Evolutionary conservation across 2,329 filamentous ascomycete genomes (phyloP), one percentile per base, ranked within the genome.

Genomic region (Ophiocordyceps sinensis): DNA sequence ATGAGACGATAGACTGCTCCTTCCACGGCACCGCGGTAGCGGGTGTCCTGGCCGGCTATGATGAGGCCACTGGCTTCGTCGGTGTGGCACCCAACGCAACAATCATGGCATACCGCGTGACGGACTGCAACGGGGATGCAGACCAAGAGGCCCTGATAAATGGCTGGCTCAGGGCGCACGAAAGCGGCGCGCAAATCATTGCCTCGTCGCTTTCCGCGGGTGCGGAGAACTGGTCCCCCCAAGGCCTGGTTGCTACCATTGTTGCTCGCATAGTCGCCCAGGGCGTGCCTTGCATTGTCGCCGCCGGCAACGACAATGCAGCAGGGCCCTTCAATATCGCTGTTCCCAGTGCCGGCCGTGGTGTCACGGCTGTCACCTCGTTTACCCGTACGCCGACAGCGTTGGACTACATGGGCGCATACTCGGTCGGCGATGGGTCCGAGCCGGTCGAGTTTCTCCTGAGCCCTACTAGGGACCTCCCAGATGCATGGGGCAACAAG

Each of bases 11-110:
- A 10, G 44, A 45, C 30, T 45, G 41, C 31, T 5, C 21, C 26
- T 37, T 38, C 21, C 44, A 45, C 41, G 44, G 44, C 41, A 45
- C 44, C 13, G 26, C 17, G 14, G 41, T 45, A 19, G 39, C 44
- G 2, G 21, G 32, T 37, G 21, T 45, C 14, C 15, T 41, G 12
- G 41, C 41, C 12, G 37, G 41, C 28, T 28, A 35, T 14, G 26
- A 41, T 14, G 7, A 32, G 23, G 34, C 15, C 5, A 26, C 12
- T n/a, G 36, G 39, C 37, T 43, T 40, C 19, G 28, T 39, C 4
- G 41, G 44, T 28, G 44, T 32, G 21, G 42, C 38, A 14, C 42
- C 42, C 6, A 38, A 41, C 26, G 42, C 39, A 5, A 41, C 38
- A 5, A 26, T 43, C 11, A 28, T 14, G 17, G 26, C 38, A 21